Evolutionary conservation across 108 stramenopile genomes (phyloP).

Genomic region (Skeletonema potamos): DNA sequence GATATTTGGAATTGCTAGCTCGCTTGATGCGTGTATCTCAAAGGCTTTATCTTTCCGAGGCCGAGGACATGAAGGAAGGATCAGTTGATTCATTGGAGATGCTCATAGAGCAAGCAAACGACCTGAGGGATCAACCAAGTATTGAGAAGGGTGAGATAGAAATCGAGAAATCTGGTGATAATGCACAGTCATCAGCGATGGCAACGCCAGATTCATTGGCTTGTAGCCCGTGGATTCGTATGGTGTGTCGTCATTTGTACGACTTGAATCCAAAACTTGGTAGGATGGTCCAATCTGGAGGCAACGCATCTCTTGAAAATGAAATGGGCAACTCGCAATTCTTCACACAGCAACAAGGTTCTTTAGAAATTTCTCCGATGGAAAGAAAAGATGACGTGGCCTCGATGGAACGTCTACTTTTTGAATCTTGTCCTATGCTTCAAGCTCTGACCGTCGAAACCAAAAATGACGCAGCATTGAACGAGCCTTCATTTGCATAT

Average conservation of each 20-base stretch:
- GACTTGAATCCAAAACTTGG: slow-evolving; percentile 42
- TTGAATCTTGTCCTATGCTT: slow-evolving; percentile 37
- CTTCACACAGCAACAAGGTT: not conserved
- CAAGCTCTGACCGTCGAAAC: slow-evolving; percentile 24
- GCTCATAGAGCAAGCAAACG: slow-evolving; percentile 18
- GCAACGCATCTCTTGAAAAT: not conserved
- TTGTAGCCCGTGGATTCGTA: slow-evolving; percentile 32
- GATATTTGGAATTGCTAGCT: slow-evolving; percentile 66
- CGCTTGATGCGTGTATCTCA: slow-evolving; percentile 69
- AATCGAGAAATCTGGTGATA: slow-evolving; percentile 10
- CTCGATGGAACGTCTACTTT: slow-evolving; percentile 1
- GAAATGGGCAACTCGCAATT: not conserved
- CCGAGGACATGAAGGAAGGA: slow-evolving; percentile 39
- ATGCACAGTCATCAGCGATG: not conserved
- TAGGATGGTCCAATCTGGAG: not conserved
- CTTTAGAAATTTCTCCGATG: not conserved
- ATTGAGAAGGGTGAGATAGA: slow-evolving; percentile 37
- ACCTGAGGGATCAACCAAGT: slow-evolving; percentile 7
- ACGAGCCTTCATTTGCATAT: slow-evolving; percentile 1
- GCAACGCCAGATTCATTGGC: slow-evolving; percentile 31
- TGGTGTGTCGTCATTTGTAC: slow-evolving; percentile 41
- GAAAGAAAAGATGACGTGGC: slow-evolving; percentile 3
- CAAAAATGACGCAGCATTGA: slow-evolving; percentile 1
- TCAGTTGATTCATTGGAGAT: slow-evolving; percentile 29
- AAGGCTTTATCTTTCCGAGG: slow-evolving; percentile 54